A percentile compares a stretch with the other conserved stretches of the same genome.
phyloP scores from a whole-genome alignment of 805 yeast species.

The Clavispora phyllophila region DNA sequence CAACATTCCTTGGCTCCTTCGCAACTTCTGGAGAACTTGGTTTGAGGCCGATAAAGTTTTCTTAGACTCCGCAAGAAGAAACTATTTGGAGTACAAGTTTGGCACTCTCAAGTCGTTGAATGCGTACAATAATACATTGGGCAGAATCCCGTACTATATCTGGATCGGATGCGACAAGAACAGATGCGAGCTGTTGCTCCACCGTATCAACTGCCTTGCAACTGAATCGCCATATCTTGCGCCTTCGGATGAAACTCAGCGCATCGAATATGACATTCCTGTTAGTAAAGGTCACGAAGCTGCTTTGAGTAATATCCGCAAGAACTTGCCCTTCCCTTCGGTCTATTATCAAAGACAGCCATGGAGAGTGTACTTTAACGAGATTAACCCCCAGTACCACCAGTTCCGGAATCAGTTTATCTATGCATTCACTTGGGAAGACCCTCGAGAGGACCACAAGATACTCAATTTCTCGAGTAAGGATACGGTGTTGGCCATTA shows the following conservation, averaged over 20 bases:
- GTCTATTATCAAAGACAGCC: conserved; percentile 71
- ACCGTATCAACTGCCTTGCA: conserved; percentile 67
- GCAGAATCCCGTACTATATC: conserved; percentile 75
- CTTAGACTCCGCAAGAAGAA: conserved; percentile 76
- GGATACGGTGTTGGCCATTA: conserved; percentile 76
- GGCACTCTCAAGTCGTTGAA: conserved; percentile 77
- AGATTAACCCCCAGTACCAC: conserved; percentile 56
- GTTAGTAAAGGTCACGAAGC: conserved; percentile 74
- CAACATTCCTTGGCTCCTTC: conserved; percentile 68
- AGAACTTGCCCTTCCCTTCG: conserved; percentile 74
- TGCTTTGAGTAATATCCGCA: conserved; percentile 55
- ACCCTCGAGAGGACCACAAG: conserved; percentile 73
- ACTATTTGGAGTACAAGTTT: conserved; percentile 74
- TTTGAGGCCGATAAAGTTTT: conserved; percentile 79
- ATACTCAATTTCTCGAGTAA: conserved; percentile 55
- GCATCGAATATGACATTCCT: conserved; percentile 25
- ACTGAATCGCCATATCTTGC: conserved; percentile 80
- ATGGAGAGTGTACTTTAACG: conserved; percentile 80
- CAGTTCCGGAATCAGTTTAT: conserved; percentile 78
- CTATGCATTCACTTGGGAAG: conserved; percentile 90
- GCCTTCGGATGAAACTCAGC: conserved; percentile 38
- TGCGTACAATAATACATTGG: conserved; percentile 57
- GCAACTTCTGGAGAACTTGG: conserved; percentile 87
- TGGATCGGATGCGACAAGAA: conserved; percentile 63
- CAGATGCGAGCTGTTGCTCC: conserved; percentile 39